A percentile compares a stretch with the other conserved stretches of the same genome.
Evolutionary conservation across 176 grass and related monocot genomes (phyloP).

Genomic region (Carex pumila): DNA sequence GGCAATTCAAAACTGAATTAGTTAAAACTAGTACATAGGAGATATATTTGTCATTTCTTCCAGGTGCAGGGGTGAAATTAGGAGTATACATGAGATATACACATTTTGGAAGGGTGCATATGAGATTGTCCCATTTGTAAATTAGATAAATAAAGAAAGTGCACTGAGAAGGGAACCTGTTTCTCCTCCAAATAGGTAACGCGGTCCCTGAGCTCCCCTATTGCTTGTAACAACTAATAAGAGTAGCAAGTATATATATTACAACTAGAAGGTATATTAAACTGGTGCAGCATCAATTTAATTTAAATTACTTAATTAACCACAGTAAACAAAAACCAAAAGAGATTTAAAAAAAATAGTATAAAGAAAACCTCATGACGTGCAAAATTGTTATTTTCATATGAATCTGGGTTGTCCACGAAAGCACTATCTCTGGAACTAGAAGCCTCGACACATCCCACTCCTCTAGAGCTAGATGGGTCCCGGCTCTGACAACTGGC

Average conservation of each 20-base stretch:
- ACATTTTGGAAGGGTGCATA: not conserved
- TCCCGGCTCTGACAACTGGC: not conserved
- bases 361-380: not conserved
- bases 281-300: not conserved
- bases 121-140: not conserved
- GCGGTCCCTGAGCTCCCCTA: slow-evolving; percentile 41
- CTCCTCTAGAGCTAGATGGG: not conserved
- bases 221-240: slow-evolving; percentile 37
- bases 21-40: not conserved
- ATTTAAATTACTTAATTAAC: not conserved
- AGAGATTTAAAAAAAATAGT: not conserved
- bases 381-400: not conserved
- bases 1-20: not conserved
- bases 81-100: not conserved
- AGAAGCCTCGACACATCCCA: not conserved
- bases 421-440: not conserved
- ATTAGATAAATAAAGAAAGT: not conserved
- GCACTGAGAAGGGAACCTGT: slow-evolving; percentile 40
- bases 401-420: not conserved
- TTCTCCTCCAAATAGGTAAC: slow-evolving; percentile 42
- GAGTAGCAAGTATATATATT: slow-evolving; percentile 13
- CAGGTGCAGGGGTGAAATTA: not conserved
- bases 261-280: not conserved
- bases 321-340: not conserved
- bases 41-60: not conserved